A percentile compares a stretch with the other conserved stretches of the same genome.
These are phyloP conservation scores for Oryza glumipatula DNA, from an alignment of 176 grass and related monocot genomes.

Conservation along the genomic window DNA sequence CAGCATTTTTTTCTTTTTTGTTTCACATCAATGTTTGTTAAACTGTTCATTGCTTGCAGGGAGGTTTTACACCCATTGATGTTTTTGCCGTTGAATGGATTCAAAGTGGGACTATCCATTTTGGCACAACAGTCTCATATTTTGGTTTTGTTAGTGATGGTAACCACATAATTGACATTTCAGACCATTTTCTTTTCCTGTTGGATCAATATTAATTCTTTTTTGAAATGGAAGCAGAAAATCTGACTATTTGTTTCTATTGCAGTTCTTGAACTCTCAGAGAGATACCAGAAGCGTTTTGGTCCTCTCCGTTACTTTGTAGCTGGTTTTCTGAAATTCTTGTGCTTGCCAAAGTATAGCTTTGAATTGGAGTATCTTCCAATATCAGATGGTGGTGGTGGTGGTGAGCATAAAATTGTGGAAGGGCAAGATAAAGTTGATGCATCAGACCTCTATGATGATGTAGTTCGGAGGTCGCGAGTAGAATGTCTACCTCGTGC, in stretches of 20 bases:
- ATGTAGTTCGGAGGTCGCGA: conserved; percentile 67
- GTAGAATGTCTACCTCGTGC: conserved; percentile 87
- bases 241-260: conserved; percentile 43
- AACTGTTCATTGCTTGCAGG: conserved; percentile 56
- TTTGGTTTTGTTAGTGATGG: conserved; percentile 99
- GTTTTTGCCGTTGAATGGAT: conserved; percentile 96
- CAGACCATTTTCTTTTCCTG: conserved; percentile 7
- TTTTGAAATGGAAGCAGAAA: neutral
- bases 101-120: conserved; percentile 82
- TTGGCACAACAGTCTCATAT: conserved; percentile 94
- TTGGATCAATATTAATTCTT: neutral
- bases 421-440: conserved; percentile 53
- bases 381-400: conserved; percentile 45
- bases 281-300: conserved; percentile 94
- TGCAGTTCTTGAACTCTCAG: conserved; percentile 96
- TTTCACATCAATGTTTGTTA: conserved; percentile 13
- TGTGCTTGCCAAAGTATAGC: conserved; percentile 90
- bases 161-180: conserved; percentile 51
- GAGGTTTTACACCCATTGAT: conserved; percentile 91
- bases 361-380: conserved; percentile 99
- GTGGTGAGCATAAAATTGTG: conserved; percentile 48
- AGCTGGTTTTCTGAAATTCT: conserved; percentile 96
- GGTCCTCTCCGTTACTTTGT: conserved; percentile 95
- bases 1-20: neutral
- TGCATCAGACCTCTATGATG: conserved; percentile 73